phyloP scores from a whole-genome alignment of 148 eudicot genomes.

The Suaeda aralocaspica region DNA sequence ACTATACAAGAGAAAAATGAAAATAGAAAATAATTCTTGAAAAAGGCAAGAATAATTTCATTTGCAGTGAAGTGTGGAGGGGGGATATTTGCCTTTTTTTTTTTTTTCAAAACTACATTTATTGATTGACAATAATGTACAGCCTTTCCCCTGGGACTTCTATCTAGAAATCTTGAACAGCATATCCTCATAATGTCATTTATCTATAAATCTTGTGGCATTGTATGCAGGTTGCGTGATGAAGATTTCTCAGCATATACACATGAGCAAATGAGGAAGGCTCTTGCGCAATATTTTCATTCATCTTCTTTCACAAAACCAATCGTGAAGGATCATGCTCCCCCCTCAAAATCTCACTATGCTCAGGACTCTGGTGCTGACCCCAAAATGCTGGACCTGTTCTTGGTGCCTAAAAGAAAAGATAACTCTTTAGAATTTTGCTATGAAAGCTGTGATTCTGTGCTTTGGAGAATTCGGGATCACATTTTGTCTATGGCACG shows the following conservation, averaged over 20 bases:
- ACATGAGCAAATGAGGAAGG: constrained; percentile 43
- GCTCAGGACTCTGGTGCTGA: constrained; percentile 24
- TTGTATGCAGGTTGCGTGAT: constrained; percentile 53
- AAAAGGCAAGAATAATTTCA: background rate
- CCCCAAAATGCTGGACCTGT: constrained; percentile 35
- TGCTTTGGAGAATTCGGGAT: constrained; percentile 60
- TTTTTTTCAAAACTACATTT: too few relatives aligned
- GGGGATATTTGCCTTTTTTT: too few relatives aligned
- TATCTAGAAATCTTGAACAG: too few relatives aligned
- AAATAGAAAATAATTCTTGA: background rate
- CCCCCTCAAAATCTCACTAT: constrained; percentile 14
- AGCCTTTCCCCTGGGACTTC: too few relatives aligned
- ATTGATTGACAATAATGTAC: too few relatives aligned
- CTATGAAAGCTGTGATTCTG: constrained; percentile 54
- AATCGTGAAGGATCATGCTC: constrained; percentile 28
- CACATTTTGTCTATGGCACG: constrained; percentile 71
- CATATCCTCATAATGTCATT: background rate
- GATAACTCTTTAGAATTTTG: constrained; percentile 37
- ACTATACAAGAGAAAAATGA: background rate
- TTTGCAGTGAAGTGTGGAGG: background rate
- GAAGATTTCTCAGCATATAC: constrained; percentile 51
- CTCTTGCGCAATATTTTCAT: constrained; percentile 49
- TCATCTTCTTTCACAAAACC: constrained; percentile 56
- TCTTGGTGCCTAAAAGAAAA: constrained; percentile 55
- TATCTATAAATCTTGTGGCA: background rate